Conservation (phyloP, 2,329 filamentous ascomycete genomes). For the Didymella pomorum region DNA sequence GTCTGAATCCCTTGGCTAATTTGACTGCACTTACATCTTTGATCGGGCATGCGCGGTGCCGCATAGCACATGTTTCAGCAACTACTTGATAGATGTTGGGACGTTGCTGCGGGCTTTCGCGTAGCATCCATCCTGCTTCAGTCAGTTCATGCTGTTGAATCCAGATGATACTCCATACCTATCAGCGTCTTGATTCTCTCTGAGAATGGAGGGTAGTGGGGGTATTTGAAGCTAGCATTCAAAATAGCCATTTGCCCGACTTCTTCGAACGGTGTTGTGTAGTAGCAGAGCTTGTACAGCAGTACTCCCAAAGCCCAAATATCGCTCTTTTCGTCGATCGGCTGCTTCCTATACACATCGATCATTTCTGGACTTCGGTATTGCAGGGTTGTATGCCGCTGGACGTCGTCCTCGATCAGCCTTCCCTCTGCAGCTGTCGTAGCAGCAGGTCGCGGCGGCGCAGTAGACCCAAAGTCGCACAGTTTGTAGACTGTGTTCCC, state of each 20-base stretch:
- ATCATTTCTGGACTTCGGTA: conserved; percentile 99
- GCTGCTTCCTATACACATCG: conserved; percentile 94
- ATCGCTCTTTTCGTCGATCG: conserved; percentile 98
- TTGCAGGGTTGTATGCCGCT: conserved; percentile 95
- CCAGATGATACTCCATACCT: conserved; percentile 62
- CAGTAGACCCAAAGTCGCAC: conserved; percentile 96
- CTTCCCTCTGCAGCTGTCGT: conserved; percentile 88
- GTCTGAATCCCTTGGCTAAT: conserved; percentile 5
- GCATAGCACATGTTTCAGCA: conserved; percentile 86
- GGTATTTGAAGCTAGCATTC: conserved; percentile 93
- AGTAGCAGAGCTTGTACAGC: conserved; percentile 98
- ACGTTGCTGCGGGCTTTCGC: conserved; percentile 78
- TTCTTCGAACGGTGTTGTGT: conserved; percentile 98
- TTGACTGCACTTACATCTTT: conserved; percentile 72
- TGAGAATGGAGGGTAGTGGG: conserved; percentile 86
- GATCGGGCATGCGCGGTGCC: conserved; percentile 84
- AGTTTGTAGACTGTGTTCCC: conserved; percentile 86
- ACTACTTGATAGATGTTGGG: conserved; percentile 96
- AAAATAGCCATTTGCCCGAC: conserved; percentile 97
- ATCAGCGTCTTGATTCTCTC: conserved; percentile 89
- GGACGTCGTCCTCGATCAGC: conserved; percentile 93
- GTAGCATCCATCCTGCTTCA: conserved; percentile 82
- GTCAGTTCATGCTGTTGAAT: conserved; percentile 23
- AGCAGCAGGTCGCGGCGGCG: conserved; percentile 82
- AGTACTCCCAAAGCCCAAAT: conserved; percentile 97